These are phyloP conservation scores for Ophiocytium majus DNA, from an alignment of 352 stramenopile species.

Conservation along the genomic window DNA sequence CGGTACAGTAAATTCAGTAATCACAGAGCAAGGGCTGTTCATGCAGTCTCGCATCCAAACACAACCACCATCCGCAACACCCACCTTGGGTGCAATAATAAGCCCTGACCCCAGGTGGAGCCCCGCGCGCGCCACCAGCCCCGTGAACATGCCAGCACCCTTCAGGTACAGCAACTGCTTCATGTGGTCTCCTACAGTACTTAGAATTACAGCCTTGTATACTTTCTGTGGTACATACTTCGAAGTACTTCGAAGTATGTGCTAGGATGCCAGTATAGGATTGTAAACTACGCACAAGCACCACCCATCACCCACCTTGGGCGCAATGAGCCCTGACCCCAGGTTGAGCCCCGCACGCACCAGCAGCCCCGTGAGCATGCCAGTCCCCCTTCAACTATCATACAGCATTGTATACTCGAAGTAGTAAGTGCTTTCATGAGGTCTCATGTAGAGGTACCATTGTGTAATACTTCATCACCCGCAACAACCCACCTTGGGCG, in stretches of 20 bases:
- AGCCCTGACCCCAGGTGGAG: slow-evolving; percentile 22
- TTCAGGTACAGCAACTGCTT: too few relatives aligned
- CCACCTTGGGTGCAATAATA: not conserved
- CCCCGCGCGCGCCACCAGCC: slow-evolving; percentile 60
- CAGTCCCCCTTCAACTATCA: too few relatives aligned
- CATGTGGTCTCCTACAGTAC: too few relatives aligned
- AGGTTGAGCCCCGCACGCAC: slow-evolving; percentile 41
- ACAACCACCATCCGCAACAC: not conserved
- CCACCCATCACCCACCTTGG: not conserved
- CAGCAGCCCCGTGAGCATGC: slow-evolving; percentile 66
- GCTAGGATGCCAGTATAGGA: too few relatives aligned
- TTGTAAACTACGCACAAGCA: too few relatives aligned
- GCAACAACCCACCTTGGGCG: not conserved
- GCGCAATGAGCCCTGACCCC: not conserved
- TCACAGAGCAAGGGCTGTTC: too few relatives aligned
- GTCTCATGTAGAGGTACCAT: too few relatives aligned
- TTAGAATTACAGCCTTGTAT: not conserved
- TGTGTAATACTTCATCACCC: too few relatives aligned
- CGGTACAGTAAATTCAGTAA: too few relatives aligned
- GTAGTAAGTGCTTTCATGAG: too few relatives aligned
- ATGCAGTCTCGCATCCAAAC: too few relatives aligned
- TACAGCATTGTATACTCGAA: too few relatives aligned
- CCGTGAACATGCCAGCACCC: slow-evolving; percentile 66
- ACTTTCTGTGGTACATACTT: not conserved
- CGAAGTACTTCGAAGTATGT: not conserved